Conservation (phyloP, 352 stramenopile species). For the Pythium plurisporium region DNA sequence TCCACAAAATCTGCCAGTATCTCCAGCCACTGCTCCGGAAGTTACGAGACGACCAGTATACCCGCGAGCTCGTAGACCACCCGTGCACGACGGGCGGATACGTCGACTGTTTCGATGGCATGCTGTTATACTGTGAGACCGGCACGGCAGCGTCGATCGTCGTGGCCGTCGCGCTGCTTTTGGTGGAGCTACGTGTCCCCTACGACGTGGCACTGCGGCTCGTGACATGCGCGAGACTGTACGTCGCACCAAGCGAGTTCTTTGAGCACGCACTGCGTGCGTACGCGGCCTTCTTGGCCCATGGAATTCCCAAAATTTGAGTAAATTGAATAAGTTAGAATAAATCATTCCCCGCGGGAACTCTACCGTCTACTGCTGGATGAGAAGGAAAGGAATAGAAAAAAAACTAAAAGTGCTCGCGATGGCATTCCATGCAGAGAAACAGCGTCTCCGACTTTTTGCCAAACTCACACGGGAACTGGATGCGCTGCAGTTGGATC, state of each 20-base stretch:
- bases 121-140: conserved; percentile 36
- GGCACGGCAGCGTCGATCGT: conserved; percentile 25
- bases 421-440: conserved; percentile 82
- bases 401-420: conserved; percentile 52
- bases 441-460: conserved; percentile 75
- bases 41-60: neutral
- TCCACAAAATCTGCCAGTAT: neutral
- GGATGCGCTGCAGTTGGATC: conserved; percentile 48
- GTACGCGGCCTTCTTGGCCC: conserved; percentile 2
- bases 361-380: no score
- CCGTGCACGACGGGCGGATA: no score
- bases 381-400: no score
- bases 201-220: conserved; percentile 21
- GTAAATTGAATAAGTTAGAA: conserved; percentile 22
- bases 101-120: conserved; percentile 2
- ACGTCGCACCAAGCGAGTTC: conserved; percentile 8
- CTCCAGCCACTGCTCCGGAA: neutral
- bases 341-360: conserved; percentile 10
- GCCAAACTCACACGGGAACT: conserved; percentile 74
- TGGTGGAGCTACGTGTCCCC: conserved; percentile 28
- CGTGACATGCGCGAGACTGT: conserved; percentile 9
- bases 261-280: conserved; percentile 14
- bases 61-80: neutral
- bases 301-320: conserved; percentile 6
- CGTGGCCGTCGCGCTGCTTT: conserved; percentile 32